Base-by-base conservation (phyloP, 148 eudicot genomes). In the Limonium bicolor region DNA sequence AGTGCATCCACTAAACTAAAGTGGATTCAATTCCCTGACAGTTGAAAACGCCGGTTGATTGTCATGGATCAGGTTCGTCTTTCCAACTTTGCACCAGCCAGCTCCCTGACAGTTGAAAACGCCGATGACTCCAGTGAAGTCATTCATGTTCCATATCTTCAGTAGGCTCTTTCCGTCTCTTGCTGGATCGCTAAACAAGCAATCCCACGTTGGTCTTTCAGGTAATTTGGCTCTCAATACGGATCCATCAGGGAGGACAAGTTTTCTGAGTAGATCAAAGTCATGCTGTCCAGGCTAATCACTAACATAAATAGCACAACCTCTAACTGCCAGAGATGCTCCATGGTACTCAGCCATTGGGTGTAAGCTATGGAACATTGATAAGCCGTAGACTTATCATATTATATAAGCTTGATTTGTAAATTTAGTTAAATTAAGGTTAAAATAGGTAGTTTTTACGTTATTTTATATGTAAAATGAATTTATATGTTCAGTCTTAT, bases 101-200 rank as follows among this genome's bases (percentile, higher is more conserved):
- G 96, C 96, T 61, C 93, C 96, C 65, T 86, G 96, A 76, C 96
- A 86, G 48, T 86, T 81, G 62, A 81, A 86, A 30, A 67, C 82
- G 21, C 96, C 96, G 27, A 86, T 61, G 17, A 86, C 81, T 61
- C 93, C 93, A 46, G 55, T 77, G 61, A 42, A 70, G 35, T 86
- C 76, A 52, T 86, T 81, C 52, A 86, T 58, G 58, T 86, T 86
- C 96, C 96, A 81, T 36, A 86, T 81, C 63, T 86, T 86, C 39
- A 81, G 28, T 38, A 81, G 70, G 64, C 92, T 80, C n/a, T 72
- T 70, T 11, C 84, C 83, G 29, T 86, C 96, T 71, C 92, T 67
- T 27, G 86, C 64, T 26, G 95, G 95, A 63, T 86, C 95, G 4
- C 66, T 41, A 45, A 86, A 86, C 55, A 86, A 64, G 69, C 92